These are phyloP conservation scores for Elsinoe ampelina DNA, from an alignment of 2,329 filamentous ascomycete species.

Conservation along the genomic window DNA sequence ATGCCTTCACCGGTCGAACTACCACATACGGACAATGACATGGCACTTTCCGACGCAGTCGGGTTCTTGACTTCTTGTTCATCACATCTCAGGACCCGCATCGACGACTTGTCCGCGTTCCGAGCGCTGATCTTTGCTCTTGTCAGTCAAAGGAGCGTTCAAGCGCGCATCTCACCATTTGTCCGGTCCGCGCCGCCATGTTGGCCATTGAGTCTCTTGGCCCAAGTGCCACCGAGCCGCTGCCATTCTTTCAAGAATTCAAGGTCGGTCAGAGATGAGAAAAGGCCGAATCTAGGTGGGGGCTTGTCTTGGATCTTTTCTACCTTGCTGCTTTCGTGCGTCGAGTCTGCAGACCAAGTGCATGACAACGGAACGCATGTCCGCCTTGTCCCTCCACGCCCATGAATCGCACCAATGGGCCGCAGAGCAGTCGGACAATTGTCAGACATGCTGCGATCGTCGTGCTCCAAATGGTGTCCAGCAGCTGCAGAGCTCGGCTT, in stretches of 20 bases:
- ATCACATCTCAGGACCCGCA: not conserved
- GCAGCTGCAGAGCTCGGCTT: too few species aligned
- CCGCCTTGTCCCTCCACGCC: not conserved
- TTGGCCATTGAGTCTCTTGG: not conserved
- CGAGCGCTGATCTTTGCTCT: not conserved
- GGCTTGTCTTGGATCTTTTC: too few species aligned
- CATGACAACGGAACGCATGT: not conserved
- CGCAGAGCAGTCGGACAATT: conserved; percentile 1
- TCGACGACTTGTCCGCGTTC: not conserved
- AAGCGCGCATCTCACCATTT: not conserved
- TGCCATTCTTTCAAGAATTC: not conserved
- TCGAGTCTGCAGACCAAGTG: too few species aligned
- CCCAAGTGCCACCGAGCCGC: not conserved
- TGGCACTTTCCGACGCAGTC: not conserved
- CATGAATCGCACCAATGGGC: conserved; percentile 6
- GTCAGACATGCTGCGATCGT: too few species aligned
- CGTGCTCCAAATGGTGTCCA: too few species aligned
- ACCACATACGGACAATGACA: not conserved
- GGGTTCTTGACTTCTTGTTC: too few species aligned
- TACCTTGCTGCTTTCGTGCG: too few species aligned
- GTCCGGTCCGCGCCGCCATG: not conserved
- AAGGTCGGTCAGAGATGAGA: too few species aligned
- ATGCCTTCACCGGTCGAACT: not conserved
- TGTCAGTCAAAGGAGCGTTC: not conserved
- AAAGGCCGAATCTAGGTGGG: too few species aligned